Percentiles rank a stretch among this genome's conserved stretches.
phyloP scores from a whole-genome alignment of 768 basidiomycete species.

The Neoboletus magnificus region DNA sequence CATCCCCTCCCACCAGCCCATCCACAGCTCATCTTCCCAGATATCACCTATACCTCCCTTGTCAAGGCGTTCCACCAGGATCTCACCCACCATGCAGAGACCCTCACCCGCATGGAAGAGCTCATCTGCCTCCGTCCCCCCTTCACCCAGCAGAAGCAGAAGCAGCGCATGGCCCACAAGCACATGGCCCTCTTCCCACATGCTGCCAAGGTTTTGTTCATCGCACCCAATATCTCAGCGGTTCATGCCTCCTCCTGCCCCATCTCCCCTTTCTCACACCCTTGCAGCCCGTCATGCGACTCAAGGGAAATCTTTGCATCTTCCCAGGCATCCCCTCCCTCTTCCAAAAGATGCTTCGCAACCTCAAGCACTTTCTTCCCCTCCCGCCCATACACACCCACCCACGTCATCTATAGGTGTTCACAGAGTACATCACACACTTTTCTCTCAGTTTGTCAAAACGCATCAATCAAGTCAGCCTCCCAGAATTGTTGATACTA shows the following conservation, averaged over 20 bases:
- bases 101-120: constrained; percentile 66
- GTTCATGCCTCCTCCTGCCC: constrained; percentile 38
- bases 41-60: constrained; percentile 87
- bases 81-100: constrained; percentile 74
- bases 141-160: constrained; percentile 59
- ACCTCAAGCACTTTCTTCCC: constrained; percentile 68
- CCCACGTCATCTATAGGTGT: constrained; percentile 78
- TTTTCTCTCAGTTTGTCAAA: too few relatives aligned
- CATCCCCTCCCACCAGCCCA: constrained; percentile 10
- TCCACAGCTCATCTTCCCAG: constrained; percentile 27
- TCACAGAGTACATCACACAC: constrained; percentile 57
- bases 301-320: constrained; percentile 83
- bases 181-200: constrained; percentile 92
- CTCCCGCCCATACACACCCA: constrained; percentile 73
- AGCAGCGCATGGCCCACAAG: constrained; percentile 72
- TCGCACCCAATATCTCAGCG: constrained; percentile 82
- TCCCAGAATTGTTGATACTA: too few relatives aligned
- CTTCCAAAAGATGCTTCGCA: constrained; percentile 78
- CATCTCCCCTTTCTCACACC: background rate
- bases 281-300: constrained; percentile 74
- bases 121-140: constrained; percentile 55
- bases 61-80: constrained; percentile 77
- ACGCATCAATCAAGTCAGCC: too few relatives aligned
- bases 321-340: constrained; percentile 89
- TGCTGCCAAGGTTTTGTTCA: constrained; percentile 73